Conservation (phyloP, 371 early-diverging fungal genomes). For the Mucor indicus region DNA sequence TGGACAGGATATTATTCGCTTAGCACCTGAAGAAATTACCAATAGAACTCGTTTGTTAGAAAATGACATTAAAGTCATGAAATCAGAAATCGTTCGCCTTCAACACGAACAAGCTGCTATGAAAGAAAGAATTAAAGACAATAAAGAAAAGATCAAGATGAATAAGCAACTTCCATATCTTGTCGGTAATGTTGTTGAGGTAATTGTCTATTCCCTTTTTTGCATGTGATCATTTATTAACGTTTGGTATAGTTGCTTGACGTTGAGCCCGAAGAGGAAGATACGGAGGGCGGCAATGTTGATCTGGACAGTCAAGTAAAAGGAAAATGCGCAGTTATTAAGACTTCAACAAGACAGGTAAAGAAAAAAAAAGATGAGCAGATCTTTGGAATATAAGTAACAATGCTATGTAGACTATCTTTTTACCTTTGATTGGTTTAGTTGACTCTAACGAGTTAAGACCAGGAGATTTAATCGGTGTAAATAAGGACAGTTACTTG, state of each 20-base stretch:
- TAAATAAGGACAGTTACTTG: conserved; percentile 99
- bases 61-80: conserved; percentile 97
- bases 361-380: not conserved
- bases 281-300: conserved; percentile 93
- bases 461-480: conserved; percentile 99
- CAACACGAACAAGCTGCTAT: conserved; percentile 86
- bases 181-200: conserved; percentile 99
- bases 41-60: conserved; percentile 92
- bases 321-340: conserved; percentile 98
- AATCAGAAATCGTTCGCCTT: conserved; percentile 84
- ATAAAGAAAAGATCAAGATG: conserved; percentile 98
- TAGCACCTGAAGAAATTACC: conserved; percentile 87
- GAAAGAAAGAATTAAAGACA: conserved; percentile 97
- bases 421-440: conserved; percentile 97
- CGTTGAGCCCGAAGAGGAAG: conserved; percentile 79
- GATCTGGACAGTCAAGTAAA: conserved; percentile 91
- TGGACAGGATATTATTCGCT: conserved; percentile 87
- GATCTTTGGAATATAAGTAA: not conserved
- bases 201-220: conserved; percentile 23
- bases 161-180: conserved; percentile 99
- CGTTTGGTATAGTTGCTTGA: conserved; percentile 75
- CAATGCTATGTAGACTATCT: conserved; percentile 71
- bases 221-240: not conserved
- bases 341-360: conserved; percentile 95
- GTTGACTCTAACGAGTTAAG: conserved; percentile 91